These are phyloP conservation scores for Cryptosporidium baileyi DNA, from an alignment of 169 alveolate species.

Conservation along the genomic window DNA sequence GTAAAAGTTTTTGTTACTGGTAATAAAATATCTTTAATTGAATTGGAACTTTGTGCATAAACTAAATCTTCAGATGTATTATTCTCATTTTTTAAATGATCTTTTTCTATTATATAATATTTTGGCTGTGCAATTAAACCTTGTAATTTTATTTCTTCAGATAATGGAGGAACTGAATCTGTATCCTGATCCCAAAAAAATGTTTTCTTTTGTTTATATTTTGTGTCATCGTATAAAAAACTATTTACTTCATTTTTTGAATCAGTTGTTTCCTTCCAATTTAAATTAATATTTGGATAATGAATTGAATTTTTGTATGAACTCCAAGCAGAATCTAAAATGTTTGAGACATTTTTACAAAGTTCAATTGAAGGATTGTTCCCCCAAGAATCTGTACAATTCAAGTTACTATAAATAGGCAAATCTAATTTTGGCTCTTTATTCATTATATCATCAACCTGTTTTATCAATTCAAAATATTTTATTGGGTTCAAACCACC, in stretches of 20 bases:
- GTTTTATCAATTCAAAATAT: slow-evolving; percentile 36
- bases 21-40: slow-evolving; percentile 1
- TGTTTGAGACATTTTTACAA: slow-evolving; percentile 60
- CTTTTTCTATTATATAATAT: background rate
- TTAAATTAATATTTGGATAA: slow-evolving; percentile 15
- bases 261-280: slow-evolving; percentile 10
- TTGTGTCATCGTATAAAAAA: background rate
- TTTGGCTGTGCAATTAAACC: slow-evolving; percentile 30
- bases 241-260: background rate
- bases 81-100: background rate
- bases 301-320: background rate
- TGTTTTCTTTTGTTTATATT: slow-evolving; percentile 11
- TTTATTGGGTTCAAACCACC: slow-evolving; percentile 48
- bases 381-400: slow-evolving; percentile 47
- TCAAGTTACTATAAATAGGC: slow-evolving; percentile 21
- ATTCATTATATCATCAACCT: slow-evolving; percentile 52
- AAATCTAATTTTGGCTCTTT: slow-evolving; percentile 59
- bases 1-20: slow-evolving; percentile 1
- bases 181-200: slow-evolving; percentile 49
- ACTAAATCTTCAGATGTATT: background rate
- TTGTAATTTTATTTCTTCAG: slow-evolving; percentile 26
- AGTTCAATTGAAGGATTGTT: background rate
- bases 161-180: slow-evolving; percentile 28
- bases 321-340: slow-evolving; percentile 42
- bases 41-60: background rate